Base-by-base conservation (phyloP, 495 filamentous ascomycete species). In the Extremus antarcticus region DNA sequence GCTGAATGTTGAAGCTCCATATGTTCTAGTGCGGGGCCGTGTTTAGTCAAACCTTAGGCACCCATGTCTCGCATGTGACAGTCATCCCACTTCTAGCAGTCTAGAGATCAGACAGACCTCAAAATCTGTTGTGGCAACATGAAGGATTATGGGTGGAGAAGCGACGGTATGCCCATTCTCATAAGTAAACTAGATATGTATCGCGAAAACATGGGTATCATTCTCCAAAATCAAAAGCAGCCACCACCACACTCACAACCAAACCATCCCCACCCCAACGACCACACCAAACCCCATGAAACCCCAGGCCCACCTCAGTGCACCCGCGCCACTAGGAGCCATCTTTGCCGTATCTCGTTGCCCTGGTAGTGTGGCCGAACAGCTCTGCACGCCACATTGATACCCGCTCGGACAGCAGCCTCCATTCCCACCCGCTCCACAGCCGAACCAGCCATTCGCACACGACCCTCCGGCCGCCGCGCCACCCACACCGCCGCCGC, bases 331-430 rank as follows among this genome's bases (percentile, higher is more conserved):
- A 25, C 50, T 63, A 16, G 76, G 73, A 50, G 76, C 58, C 58
- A 69, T 76, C 74, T 90, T 90, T 48, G 74, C 78, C 43, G 85
- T 78, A 10, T 70, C 73, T 38, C 66, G 69, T 21, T 75, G 77
- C 13, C 72, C 74, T 41, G 75, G 78, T 29, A 53, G 70, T n/a
- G 76, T 74, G 21, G 77, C 77, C 13, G 78, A 79, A 65, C 89
- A 94, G 65, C 84, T 86, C 20, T 74, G 72, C 10, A 43, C 32
- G 20, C 88, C 88, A 70, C 89, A 94, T 3, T 55, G 68, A 65
- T 81, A 91, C 19, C 86, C 87, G 21, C 57, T 71, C 2, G 88
- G 88, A 74, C 89, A 95, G 63, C 89, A 95, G 0, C 80, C 82
- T 8, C 90, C 89, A 0, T 82, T 77, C 0, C 72, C 71, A 13